Conservation (phyloP, 2,329 filamentous ascomycete genomes). For the Aspergillus sclerotialis region DNA sequence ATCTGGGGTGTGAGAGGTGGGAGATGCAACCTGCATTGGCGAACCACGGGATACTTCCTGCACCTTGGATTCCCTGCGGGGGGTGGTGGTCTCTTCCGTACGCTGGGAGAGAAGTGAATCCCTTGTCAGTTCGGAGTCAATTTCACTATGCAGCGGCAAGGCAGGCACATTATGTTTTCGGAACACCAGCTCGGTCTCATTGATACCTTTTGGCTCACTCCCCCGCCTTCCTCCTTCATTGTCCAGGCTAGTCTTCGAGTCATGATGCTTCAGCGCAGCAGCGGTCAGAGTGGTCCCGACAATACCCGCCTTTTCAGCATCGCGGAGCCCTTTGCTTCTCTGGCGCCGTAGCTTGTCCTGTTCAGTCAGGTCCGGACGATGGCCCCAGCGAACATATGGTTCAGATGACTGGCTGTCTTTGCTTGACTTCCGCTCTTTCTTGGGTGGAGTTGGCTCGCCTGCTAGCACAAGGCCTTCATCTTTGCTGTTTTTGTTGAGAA, state of each 20-base stretch:
- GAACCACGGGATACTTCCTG: constrained; percentile 58
- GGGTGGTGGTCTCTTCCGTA: constrained; percentile 65
- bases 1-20: constrained; percentile 56
- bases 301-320: constrained; percentile 49
- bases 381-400: constrained; percentile 36
- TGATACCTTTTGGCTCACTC: constrained; percentile 26
- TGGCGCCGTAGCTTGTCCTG: constrained; percentile 48
- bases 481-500: constrained; percentile 51
- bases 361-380: constrained; percentile 42
- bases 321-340: constrained; percentile 49
- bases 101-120: constrained; percentile 79
- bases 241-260: constrained; percentile 55
- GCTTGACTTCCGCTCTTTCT: constrained; percentile 48
- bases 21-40: constrained; percentile 47
- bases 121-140: constrained; percentile 80
- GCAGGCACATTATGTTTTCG: constrained; percentile 60
- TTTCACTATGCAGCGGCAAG: constrained; percentile 82
- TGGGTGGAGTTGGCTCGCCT: constrained; percentile 43
- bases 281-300: constrained; percentile 54
- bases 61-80: constrained; percentile 55
- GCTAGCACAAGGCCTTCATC: constrained; percentile 54
- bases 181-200: constrained; percentile 50
- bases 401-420: constrained; percentile 45
- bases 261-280: constrained; percentile 57
- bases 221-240: constrained; percentile 35